Evolutionary conservation across 2,329 filamentous ascomycete genomes (phyloP).

Genomic region (Ophiostoma sp.): DNA sequence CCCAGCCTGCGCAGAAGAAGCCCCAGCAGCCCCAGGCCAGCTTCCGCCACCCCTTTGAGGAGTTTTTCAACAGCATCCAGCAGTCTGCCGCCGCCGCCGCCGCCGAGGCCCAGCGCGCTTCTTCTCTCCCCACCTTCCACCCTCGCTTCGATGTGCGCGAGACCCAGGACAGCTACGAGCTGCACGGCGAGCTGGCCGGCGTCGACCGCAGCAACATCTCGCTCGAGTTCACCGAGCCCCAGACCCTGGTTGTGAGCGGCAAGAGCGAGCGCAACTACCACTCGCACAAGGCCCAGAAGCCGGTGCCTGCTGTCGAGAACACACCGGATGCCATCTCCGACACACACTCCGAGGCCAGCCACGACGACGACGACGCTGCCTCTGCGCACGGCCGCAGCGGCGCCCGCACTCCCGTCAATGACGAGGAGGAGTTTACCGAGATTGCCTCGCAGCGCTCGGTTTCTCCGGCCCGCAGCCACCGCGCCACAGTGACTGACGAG

Average conservation of each 20-base stretch:
- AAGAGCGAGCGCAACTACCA: constrained; percentile 53
- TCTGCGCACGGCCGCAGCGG: neutral
- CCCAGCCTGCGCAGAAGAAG: neutral
- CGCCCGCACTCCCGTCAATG: constrained; percentile 27
- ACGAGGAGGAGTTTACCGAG: constrained; percentile 36
- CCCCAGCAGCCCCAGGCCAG: neutral
- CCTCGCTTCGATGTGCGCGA: constrained; percentile 78
- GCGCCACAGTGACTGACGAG: constrained; percentile 64
- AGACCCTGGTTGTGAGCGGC: constrained; percentile 67
- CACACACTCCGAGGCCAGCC: constrained; percentile 17
- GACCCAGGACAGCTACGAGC: constrained; percentile 61
- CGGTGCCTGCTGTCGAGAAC: neutral
- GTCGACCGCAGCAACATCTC: constrained; percentile 66
- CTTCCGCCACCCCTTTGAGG: constrained; percentile 1
- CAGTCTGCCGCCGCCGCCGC: neutral
- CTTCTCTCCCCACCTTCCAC: constrained; percentile 49
- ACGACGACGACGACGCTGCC: neutral
- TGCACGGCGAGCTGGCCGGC: constrained; percentile 75
- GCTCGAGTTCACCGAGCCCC: constrained; percentile 73
- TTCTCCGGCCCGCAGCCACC: constrained; percentile 39
- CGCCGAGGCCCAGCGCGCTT: constrained; percentile 26
- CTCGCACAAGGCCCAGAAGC: neutral
- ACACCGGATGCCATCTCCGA: constrained; percentile 19
- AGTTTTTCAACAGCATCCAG: constrained; percentile 4
- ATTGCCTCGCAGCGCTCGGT: constrained; percentile 27